Conservation (phyloP, 1,284 basidiomycete genomes). For the Sanghuangporus baumii region DNA sequence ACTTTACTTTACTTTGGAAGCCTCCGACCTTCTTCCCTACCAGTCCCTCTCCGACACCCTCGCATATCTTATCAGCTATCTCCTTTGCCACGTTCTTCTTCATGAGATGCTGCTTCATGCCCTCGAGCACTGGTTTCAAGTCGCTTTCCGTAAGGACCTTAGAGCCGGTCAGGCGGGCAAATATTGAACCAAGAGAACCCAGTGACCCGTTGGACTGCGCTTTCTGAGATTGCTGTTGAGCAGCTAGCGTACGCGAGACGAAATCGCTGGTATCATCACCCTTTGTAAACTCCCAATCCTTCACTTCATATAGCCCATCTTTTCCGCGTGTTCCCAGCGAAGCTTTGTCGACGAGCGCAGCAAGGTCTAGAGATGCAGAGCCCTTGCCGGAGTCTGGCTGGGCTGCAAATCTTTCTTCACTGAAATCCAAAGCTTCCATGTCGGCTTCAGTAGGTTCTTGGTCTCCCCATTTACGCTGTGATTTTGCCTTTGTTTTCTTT, state of each 20-base stretch:
- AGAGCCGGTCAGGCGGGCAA: conserved; percentile 79
- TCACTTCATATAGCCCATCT: conserved; percentile 90
- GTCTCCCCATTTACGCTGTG: conserved; percentile 90
- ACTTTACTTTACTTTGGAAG: conserved; percentile 63
- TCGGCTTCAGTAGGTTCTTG: conserved; percentile 73
- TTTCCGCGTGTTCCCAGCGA: conserved; percentile 76
- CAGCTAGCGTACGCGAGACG: conserved; percentile 51
- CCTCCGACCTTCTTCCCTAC: conserved; percentile 88
- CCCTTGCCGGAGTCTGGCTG: conserved; percentile 19
- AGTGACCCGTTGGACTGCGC: conserved; percentile 34
- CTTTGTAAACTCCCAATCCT: conserved; percentile 78
- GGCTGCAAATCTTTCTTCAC: conserved; percentile 44
- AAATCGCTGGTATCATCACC: conserved; percentile 47
- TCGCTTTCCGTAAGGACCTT: conserved; percentile 83
- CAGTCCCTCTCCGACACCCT: conserved; percentile 84
- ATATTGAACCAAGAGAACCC: conserved; percentile 67
- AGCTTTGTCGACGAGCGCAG: conserved; percentile 67
- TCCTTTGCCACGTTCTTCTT: conserved; percentile 98
- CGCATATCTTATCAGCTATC: conserved; percentile 92
- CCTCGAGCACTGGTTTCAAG: conserved; percentile 82
- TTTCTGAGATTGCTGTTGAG: conserved; percentile 32
- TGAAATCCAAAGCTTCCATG: conserved; percentile 88
- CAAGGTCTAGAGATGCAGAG: conserved; percentile 45
- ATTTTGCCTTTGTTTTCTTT: conserved; percentile 63
- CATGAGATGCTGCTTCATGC: conserved; percentile 98